Percentiles rank a stretch among this genome's conserved stretches.
Conservation (phyloP, 352 stramenopile species). For the Phytophthora sp. region DNA sequence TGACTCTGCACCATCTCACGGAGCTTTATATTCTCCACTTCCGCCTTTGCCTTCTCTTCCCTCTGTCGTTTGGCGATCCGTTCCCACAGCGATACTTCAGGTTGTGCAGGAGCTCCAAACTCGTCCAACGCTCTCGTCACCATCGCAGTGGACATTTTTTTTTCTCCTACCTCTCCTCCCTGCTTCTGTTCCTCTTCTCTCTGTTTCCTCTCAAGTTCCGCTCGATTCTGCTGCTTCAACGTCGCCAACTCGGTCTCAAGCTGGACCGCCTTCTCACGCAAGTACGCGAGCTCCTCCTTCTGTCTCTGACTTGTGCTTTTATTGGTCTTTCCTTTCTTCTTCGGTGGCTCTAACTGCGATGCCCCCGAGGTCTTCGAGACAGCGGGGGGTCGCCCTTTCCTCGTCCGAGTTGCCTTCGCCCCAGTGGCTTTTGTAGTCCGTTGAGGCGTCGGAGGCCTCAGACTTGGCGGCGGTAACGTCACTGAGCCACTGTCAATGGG, state of each 20-base stretch:
- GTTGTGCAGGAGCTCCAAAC: constrained; percentile 1
- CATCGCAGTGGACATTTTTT: constrained; percentile 5
- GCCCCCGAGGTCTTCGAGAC: background rate
- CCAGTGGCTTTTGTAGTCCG: constrained; percentile 1
- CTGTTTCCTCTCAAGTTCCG: constrained; percentile 30
- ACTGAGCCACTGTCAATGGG: background rate
- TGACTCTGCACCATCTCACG: constrained; percentile 49
- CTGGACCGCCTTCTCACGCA: constrained; percentile 31
- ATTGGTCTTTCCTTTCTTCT: constrained; percentile 42
- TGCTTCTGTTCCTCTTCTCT: constrained; percentile 17
- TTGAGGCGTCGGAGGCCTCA: background rate
- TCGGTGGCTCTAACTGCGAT: constrained; percentile 8
- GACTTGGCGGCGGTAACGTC: background rate
- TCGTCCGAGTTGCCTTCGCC: constrained; percentile 8
- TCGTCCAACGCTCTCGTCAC: constrained; percentile 4
- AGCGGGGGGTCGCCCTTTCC: constrained; percentile 22
- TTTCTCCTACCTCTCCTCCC: background rate
- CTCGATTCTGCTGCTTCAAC: constrained; percentile 28
- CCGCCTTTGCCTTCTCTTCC: constrained; percentile 40
- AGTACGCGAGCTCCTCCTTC: constrained; percentile 46
- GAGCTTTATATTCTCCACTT: constrained; percentile 57
- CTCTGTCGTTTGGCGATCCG: constrained; percentile 46
- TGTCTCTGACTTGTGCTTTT: constrained; percentile 49
- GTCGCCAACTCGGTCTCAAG: constrained; percentile 29
- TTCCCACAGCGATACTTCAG: constrained; percentile 43